Evolutionary conservation across 257 asterid genomes (phyloP), one percentile per base, ranked within the genome.

Genomic region (Penstemon barbatus): DNA sequence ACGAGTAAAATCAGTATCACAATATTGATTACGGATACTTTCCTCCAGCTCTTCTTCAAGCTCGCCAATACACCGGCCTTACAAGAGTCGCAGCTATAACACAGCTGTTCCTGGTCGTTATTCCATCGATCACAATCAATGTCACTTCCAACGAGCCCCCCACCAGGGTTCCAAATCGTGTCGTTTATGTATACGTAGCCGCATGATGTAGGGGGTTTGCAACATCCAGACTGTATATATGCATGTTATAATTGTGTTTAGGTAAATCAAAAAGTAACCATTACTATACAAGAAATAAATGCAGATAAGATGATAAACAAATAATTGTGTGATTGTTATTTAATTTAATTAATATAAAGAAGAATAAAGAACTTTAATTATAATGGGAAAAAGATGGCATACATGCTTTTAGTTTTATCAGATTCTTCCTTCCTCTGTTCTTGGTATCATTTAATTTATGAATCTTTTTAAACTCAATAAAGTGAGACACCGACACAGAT

Each of bases 151-250:
- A 38, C 66, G 36, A 61, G 46, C 15, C 91, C 95, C 8, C 71
- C 80, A 7, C 80, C 86, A 0, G 62, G 12, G 5, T 0, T 63
- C 98, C 98, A 90, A 7, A 70, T 3, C 1, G 96, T 90, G 79
- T 88, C 97, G 63, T 90, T 92, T 19, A 74, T 56, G 78, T 86
- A 90, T 3, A 53, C 63, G 18, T 73, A 86, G 5, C 90, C 96
- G 63, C 98, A 92, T 5, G 81, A 83, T 10, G 96, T 85, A 0
- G 94, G 98, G 11, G 98, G 96, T 75, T 92, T 92, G 87, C 98
- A 92, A 48, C 98, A 92, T 70, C 98, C 97, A 0, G 97, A 92
- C 98, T 92, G 63, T 25, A 25, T 25, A 25, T 25, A 25, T 25
- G 33, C 2, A 25, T 25, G 33, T 25, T 25, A 25, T 25, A 2